Conservation (phyloP, 2,329 filamentous ascomycete genomes). For the Onygena corvina region DNA sequence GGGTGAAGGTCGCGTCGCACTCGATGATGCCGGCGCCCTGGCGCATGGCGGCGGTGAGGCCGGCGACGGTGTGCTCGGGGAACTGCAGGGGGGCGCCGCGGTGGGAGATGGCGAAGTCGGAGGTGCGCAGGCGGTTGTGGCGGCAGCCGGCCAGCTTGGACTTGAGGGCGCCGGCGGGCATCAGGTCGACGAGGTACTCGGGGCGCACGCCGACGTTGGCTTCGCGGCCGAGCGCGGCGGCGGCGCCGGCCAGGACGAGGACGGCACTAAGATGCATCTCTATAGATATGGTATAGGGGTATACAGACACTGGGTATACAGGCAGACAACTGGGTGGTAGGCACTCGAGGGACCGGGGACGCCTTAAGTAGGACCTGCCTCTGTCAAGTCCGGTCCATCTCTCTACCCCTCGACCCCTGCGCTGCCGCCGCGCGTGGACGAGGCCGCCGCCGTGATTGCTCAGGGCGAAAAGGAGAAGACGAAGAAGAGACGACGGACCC, state of each 20-base stretch:
- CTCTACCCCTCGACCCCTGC: no score
- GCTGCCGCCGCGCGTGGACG: not conserved
- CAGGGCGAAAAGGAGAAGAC: not conserved
- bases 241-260: not conserved
- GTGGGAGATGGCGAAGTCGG: conserved; percentile 50
- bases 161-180: conserved; percentile 51
- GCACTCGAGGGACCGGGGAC: no score
- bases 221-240: not conserved
- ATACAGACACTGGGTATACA: no score
- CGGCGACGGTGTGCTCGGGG: conserved; percentile 52
- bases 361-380: no score
- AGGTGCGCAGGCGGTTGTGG: conserved; percentile 42
- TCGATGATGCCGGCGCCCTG: conserved; percentile 57
- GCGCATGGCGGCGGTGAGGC: conserved; percentile 49
- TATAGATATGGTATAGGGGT: no score
- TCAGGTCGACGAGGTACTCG: conserved; percentile 51
- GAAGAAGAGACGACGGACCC: no score
- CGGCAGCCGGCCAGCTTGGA: conserved; percentile 47
- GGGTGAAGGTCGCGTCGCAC: conserved; percentile 57
- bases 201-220: conserved; percentile 53
- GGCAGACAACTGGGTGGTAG: no score
- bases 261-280: not conserved
- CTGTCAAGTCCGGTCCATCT: no score
- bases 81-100: conserved; percentile 52
- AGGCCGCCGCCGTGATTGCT: not conserved